Percentiles rank a stretch among this genome's conserved stretches.
phyloP scores from a whole-genome alignment of 108 stramenopile species.

The Fistulifera pelliculosa region DNA sequence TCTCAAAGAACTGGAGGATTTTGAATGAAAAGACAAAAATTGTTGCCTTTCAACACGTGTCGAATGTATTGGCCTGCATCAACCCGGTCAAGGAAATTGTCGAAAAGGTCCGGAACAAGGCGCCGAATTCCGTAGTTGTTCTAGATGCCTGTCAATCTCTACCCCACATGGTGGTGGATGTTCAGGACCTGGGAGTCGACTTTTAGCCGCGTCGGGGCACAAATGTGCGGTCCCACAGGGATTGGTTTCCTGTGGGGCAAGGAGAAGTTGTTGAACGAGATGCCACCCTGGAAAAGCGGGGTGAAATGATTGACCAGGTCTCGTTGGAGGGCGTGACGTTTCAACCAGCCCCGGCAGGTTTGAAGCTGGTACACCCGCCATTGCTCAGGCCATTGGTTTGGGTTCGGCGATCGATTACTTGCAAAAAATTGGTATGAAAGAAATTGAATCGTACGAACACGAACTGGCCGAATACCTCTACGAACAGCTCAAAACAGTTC shows the following conservation, averaged over 20 bases:
- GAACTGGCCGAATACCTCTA: constrained; percentile 77
- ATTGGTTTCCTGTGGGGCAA: constrained; percentile 91
- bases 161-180: constrained; percentile 87
- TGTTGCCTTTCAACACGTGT: constrained; percentile 84
- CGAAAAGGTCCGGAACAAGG: constrained; percentile 43
- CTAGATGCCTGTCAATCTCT: constrained; percentile 94
- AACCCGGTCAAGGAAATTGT: constrained; percentile 85
- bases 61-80: constrained; percentile 82
- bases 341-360: constrained; percentile 84
- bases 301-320: constrained; percentile 95
- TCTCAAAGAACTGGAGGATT: constrained; percentile 38
- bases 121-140: constrained; percentile 63
- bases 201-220: constrained; percentile 94
- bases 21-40: constrained; percentile 72
- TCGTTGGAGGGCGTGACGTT: constrained; percentile 80
- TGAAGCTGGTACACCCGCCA: constrained; percentile 95
- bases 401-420: constrained; percentile 88
- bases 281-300: constrained; percentile 91
- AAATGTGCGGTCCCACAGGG: constrained; percentile 97
- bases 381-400: constrained; percentile 91
- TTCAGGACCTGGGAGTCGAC: constrained; percentile 84
- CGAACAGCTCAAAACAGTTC: constrained; percentile 49
- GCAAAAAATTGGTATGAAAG: constrained; percentile 73
- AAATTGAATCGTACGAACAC: constrained; percentile 76
- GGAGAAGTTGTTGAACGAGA: constrained; percentile 62